phyloP scores from a whole-genome alignment of 1,284 basidiomycete species.

The Leccinum angustisporum region DNA sequence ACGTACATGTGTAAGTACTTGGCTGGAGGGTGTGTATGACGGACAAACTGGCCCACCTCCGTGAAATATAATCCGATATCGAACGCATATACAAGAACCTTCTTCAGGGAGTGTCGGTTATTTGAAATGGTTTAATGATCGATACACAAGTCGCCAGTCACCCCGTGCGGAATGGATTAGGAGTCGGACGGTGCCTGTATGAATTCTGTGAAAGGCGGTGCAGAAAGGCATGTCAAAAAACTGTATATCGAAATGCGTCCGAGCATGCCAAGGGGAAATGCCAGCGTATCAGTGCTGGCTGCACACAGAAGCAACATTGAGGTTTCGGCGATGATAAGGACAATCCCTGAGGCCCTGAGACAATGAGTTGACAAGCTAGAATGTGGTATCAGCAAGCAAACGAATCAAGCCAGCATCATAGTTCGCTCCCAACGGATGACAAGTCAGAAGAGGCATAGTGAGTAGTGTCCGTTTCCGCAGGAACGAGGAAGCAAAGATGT shows the following conservation, averaged over 20 bases:
- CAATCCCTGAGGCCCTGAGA: not conserved
- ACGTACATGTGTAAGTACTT: not conserved
- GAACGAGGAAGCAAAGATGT: not conserved
- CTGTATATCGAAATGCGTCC: too few relatives aligned
- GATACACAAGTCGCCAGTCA: not conserved
- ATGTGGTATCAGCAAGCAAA: not conserved
- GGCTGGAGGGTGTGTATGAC: not conserved
- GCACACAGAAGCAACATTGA: not conserved
- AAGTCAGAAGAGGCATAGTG: not conserved
- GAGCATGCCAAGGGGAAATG: not conserved
- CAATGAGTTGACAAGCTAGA: not conserved
- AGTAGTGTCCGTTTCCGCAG: not conserved
- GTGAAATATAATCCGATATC: not conserved
- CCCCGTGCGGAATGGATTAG: not conserved
- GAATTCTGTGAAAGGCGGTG: not conserved
- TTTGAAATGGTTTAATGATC: not conserved
- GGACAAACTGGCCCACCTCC: not conserved
- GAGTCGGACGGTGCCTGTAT: not conserved
- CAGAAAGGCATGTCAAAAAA: not conserved
- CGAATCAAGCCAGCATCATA: not conserved
- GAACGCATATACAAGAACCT: not conserved
- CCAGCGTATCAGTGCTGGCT: not conserved
- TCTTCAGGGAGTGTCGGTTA: not conserved
- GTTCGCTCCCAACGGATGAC: not conserved
- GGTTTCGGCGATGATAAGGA: not conserved